These are phyloP conservation scores for Diaporthe citrichinensis DNA, from an alignment of 2,329 filamentous ascomycete genomes.

Conservation along the genomic window DNA sequence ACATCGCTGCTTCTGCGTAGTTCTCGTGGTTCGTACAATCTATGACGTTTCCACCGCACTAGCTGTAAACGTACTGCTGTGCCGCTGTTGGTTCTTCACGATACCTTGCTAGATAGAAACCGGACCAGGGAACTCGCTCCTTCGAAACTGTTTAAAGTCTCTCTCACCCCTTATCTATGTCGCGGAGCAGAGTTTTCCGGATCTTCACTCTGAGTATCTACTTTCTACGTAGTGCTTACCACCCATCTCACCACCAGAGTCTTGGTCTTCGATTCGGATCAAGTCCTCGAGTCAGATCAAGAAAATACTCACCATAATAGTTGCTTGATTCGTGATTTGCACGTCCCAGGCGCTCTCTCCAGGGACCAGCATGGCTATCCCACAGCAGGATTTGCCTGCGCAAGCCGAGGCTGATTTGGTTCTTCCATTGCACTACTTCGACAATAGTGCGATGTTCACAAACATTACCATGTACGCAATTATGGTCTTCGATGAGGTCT, in stretches of 20 bases:
- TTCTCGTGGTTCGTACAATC: neutral
- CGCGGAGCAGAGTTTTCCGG: neutral
- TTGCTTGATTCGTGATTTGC: too few species aligned
- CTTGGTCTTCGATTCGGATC: neutral
- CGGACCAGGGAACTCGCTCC: neutral
- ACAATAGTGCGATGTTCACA: slow-evolving; percentile 44
- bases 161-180: neutral
- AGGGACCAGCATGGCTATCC: neutral
- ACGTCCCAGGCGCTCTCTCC: neutral
- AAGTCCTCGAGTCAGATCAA: neutral
- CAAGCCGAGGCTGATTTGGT: slow-evolving; percentile 36
- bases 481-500: slow-evolving; percentile 45
- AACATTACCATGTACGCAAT: slow-evolving; percentile 45
- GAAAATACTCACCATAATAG: neutral
- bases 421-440: slow-evolving; percentile 45
- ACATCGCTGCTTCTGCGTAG: neutral
- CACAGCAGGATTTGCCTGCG: neutral
- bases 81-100: neutral
- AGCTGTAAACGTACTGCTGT: neutral
- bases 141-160: neutral
- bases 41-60: neutral
- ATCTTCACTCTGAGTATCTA: neutral
- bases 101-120: neutral
- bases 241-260: too few species aligned
- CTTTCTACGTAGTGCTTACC: neutral